Conservation (phyloP, 345 rosid genomes). For the Boechera stricta region DNA sequence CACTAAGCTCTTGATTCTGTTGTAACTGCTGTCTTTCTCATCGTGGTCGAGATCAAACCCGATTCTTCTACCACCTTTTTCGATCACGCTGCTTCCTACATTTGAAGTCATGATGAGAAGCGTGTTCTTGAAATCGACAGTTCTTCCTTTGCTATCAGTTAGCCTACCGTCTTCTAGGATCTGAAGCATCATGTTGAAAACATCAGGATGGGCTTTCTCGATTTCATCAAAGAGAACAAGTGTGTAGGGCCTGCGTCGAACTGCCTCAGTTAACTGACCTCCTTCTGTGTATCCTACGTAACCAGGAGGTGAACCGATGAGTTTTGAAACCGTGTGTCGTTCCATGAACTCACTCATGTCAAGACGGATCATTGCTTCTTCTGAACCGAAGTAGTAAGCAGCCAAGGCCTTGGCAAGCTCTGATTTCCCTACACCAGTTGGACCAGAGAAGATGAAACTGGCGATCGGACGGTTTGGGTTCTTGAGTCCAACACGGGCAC, state of each 20-base stretch:
- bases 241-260: slow-evolving; percentile 90
- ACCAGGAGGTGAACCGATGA: slow-evolving; percentile 98
- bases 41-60: slow-evolving; percentile 93
- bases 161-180: slow-evolving; percentile 97
- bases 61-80: slow-evolving; percentile 86
- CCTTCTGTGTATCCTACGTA: slow-evolving; percentile 99
- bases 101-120: slow-evolving; percentile 98
- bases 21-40: slow-evolving; percentile 95
- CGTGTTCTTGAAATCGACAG: slow-evolving; percentile 96
- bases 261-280: slow-evolving; percentile 97
- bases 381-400: slow-evolving; percentile 95
- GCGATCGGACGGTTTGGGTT: slow-evolving; percentile 96
- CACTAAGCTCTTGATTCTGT: slow-evolving; percentile 88
- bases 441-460: slow-evolving; percentile 99
- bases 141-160: slow-evolving; percentile 98
- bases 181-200: slow-evolving; percentile 99
- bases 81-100: slow-evolving; percentile 95
- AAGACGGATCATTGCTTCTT: slow-evolving; percentile 95
- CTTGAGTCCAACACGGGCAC: slow-evolving; percentile 98
- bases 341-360: slow-evolving; percentile 99
- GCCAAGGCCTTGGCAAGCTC: slow-evolving; percentile 97
- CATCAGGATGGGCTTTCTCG: slow-evolving; percentile 98
- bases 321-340: slow-evolving; percentile 94
- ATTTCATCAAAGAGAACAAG: slow-evolving; percentile 96
- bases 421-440: slow-evolving; percentile 99